These are phyloP conservation scores for Hygrophoropsis aurantiaca DNA, from an alignment of 768 basidiomycete genomes.

Conservation along the genomic window DNA sequence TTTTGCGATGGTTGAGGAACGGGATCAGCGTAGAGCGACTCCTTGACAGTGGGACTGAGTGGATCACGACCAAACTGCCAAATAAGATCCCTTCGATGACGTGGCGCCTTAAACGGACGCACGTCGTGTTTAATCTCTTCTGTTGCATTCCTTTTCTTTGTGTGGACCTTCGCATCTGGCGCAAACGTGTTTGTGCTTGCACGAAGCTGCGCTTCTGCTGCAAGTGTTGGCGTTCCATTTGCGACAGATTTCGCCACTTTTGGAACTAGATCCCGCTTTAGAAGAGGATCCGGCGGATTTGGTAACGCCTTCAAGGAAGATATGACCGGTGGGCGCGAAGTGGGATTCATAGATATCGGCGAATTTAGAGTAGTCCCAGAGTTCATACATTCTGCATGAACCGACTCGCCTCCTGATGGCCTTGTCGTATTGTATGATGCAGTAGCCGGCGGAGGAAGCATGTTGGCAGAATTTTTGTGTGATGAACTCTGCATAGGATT, in stretches of 20 bases:
- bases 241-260: neutral
- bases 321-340: neutral
- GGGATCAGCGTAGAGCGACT: neutral
- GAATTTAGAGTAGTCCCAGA: conserved; percentile 21
- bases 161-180: conserved; percentile 2
- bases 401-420: conserved; percentile 24
- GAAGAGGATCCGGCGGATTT: neutral
- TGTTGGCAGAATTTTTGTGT: conserved; percentile 17
- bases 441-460: conserved; percentile 1
- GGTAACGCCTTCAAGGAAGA: neutral
- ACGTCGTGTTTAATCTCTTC: neutral
- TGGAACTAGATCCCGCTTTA: neutral
- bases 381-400: conserved; percentile 9
- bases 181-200: conserved; percentile 21
- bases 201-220: conserved; percentile 12
- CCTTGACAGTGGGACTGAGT: neutral
- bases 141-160: neutral
- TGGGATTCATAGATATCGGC: conserved; percentile 2
- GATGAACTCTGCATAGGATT: conserved; percentile 25
- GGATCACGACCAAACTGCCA: neutral
- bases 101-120: neutral
- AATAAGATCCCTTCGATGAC: neutral
- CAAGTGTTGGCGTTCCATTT: neutral
- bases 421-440: conserved; percentile 32
- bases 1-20: conserved; percentile 2